Percentiles rank a stretch among this genome's conserved stretches.
These are phyloP conservation scores for Fusarium scirpi DNA, from an alignment of 2,329 filamentous ascomycete species.

Conservation along the genomic window DNA sequence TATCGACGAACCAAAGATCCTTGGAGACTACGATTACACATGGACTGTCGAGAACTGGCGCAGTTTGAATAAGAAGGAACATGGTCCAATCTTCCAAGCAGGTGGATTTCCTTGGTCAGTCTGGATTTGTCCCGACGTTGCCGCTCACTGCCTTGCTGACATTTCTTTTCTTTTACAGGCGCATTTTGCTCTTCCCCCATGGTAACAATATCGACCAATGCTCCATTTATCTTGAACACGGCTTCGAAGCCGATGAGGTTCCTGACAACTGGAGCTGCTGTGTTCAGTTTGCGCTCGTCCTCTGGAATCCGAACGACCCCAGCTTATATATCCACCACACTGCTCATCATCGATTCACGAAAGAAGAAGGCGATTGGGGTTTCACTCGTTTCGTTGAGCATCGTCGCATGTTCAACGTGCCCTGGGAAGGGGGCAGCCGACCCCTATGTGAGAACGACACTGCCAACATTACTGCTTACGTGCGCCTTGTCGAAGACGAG, in stretches of 20 bases:
- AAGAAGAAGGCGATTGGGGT: conserved; percentile 97
- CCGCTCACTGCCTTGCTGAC: conserved; percentile 25
- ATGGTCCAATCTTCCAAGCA: conserved; percentile 88
- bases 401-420: conserved; percentile 82
- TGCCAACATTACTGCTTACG: conserved; percentile 84
- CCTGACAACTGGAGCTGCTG: conserved; percentile 97
- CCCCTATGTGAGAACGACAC: conserved; percentile 82
- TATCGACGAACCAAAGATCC: conserved; percentile 79
- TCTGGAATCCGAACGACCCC: conserved; percentile 96
- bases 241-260: conserved; percentile 78
- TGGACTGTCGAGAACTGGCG: conserved; percentile 93
- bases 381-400: conserved; percentile 97
- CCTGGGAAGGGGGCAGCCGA: conserved; percentile 76
- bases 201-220: conserved; percentile 95
- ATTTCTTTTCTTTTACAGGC: conserved; percentile 64
- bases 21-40: conserved; percentile 80
- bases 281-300: conserved; percentile 91
- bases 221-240: conserved; percentile 97
- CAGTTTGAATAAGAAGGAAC: conserved; percentile 79
- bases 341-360: conserved; percentile 96
- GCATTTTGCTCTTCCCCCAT: conserved; percentile 93
- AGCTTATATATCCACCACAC: conserved; percentile 82
- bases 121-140: conserved; percentile 46
- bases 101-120: conserved; percentile 85
- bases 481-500: conserved; percentile 85